phyloP scores from a whole-genome alignment of 2,329 filamentous ascomycete species.

The Graphilbum fragrans region DNA sequence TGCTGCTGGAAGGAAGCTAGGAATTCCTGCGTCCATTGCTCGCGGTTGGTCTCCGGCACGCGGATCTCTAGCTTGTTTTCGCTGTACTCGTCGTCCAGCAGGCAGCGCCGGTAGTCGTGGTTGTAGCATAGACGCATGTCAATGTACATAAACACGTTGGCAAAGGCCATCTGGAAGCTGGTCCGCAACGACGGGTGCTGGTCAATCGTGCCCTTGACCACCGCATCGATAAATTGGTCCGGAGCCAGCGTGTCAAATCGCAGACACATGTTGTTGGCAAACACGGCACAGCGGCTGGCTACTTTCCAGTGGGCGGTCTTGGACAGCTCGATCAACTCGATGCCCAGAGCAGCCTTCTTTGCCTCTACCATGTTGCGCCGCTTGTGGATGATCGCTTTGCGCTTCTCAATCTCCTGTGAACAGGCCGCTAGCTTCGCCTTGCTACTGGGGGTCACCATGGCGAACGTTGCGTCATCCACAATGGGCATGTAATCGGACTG shows the following conservation, averaged over 20 bases:
- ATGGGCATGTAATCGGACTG: constrained; percentile 78
- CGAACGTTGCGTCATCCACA: constrained; percentile 57
- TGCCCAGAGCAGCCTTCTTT: constrained; percentile 68
- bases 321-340: constrained; percentile 69
- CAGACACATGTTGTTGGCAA: constrained; percentile 80
- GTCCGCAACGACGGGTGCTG: constrained; percentile 76
- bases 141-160: constrained; percentile 65
- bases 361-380: constrained; percentile 68
- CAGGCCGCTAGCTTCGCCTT: constrained; percentile 39
- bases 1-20: constrained; percentile 60
- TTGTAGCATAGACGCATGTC: constrained; percentile 77
- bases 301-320: constrained; percentile 92
- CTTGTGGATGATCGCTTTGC: constrained; percentile 61
- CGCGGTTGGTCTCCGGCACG: constrained; percentile 57
- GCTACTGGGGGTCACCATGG: constrained; percentile 52
- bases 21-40: constrained; percentile 67
- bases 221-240: constrained; percentile 68
- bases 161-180: constrained; percentile 71
- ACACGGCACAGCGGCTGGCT: constrained; percentile 76
- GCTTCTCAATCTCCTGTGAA: constrained; percentile 45
- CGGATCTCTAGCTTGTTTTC: constrained; percentile 63
- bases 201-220: constrained; percentile 74
- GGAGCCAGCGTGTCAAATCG: constrained; percentile 85
- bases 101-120: constrained; percentile 78
- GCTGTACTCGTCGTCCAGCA: constrained; percentile 68